These are phyloP conservation scores for Candida glaebosa DNA, from an alignment of 805 yeast species.

Conservation along the genomic window DNA sequence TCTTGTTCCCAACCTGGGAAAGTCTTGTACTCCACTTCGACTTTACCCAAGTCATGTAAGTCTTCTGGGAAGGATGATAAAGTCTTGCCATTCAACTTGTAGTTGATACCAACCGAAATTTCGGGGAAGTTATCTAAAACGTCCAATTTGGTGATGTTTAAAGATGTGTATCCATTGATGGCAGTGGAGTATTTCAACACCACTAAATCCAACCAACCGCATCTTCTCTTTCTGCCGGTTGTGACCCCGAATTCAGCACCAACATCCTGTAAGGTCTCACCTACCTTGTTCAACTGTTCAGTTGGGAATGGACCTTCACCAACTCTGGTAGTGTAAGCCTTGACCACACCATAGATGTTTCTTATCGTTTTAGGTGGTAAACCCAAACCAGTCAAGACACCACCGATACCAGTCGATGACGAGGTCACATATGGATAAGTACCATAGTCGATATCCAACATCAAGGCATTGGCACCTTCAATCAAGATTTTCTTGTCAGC, in stretches of 20 bases:
- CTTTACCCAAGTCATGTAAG: conserved; percentile 73
- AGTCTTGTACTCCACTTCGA: conserved; percentile 87
- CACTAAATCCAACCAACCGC: conserved; percentile 98
- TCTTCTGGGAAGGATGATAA: conserved; percentile 91
- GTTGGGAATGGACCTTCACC: conserved; percentile 99
- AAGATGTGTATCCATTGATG: conserved; percentile 91
- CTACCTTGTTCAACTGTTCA: conserved; percentile 84
- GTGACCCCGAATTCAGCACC: conserved; percentile 98
- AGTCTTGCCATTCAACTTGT: conserved; percentile 72
- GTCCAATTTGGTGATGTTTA: conserved; percentile 94
- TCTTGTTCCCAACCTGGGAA: conserved; percentile 93
- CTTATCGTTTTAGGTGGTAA: conserved; percentile 84
- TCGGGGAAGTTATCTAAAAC: conserved; percentile 88
- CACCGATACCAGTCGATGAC: conserved; percentile 94
- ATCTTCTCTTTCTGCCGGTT: conserved; percentile 97
- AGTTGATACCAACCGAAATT: conserved; percentile 83
- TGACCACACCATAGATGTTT: conserved; percentile 91
- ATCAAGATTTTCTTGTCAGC: conserved; percentile 82
- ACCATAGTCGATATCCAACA: conserved; percentile 97
- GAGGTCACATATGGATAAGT: conserved; percentile 98
- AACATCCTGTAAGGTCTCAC: conserved; percentile 82
- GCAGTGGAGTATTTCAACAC: conserved; percentile 86
- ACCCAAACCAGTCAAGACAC: conserved; percentile 96
- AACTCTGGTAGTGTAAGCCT: conserved; percentile 97
- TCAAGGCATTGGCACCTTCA: conserved; percentile 97